Conservation (phyloP, 345 rosid genomes). For the Microthlaspi erraticum region DNA sequence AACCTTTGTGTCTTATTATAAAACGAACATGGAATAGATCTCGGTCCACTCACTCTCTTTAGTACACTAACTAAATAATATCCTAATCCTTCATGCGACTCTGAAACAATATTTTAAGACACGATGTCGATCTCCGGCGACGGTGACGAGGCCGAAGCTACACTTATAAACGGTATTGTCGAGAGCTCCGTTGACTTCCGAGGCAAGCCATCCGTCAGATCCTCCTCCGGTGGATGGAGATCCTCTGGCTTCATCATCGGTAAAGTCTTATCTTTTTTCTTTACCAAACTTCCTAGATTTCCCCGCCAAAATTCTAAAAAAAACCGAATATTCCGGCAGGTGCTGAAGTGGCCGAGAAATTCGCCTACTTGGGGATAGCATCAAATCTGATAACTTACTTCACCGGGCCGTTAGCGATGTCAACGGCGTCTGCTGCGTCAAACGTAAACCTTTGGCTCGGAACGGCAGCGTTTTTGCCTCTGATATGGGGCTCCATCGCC, state of each 20-base stretch:
- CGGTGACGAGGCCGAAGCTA: slow-evolving; percentile 20
- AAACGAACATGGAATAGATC: neutral
- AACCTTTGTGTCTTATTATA: slow-evolving; percentile 5
- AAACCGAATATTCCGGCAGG: slow-evolving; percentile 30
- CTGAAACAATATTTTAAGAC: neutral
- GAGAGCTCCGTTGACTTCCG: slow-evolving; percentile 13
- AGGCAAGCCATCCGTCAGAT: slow-evolving; percentile 30
- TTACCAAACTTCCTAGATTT: neutral
- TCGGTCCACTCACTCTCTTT: neutral
- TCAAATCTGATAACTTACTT: slow-evolving; percentile 43
- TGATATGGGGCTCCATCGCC: slow-evolving; percentile 53
- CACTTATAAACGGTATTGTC: neutral
- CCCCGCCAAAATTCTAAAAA: neutral
- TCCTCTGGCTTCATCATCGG: slow-evolving; percentile 23
- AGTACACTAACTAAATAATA: too few species aligned
- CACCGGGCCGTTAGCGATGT: slow-evolving; percentile 52
- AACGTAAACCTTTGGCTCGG: slow-evolving; percentile 56
- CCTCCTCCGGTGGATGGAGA: slow-evolving; percentile 23
- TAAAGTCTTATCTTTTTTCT: neutral
- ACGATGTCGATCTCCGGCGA: slow-evolving; percentile 8
- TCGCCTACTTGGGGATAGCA: slow-evolving; percentile 47
- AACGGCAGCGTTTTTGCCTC: slow-evolving; percentile 46
- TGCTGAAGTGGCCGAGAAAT: slow-evolving; percentile 54
- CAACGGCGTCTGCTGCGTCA: slow-evolving; percentile 51
- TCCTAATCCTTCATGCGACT: neutral